Percentiles rank a stretch among this genome's conserved stretches.
Evolutionary conservation across 140 eudicot genomes (phyloP).

Genomic region (Senecio squalidus): DNA sequence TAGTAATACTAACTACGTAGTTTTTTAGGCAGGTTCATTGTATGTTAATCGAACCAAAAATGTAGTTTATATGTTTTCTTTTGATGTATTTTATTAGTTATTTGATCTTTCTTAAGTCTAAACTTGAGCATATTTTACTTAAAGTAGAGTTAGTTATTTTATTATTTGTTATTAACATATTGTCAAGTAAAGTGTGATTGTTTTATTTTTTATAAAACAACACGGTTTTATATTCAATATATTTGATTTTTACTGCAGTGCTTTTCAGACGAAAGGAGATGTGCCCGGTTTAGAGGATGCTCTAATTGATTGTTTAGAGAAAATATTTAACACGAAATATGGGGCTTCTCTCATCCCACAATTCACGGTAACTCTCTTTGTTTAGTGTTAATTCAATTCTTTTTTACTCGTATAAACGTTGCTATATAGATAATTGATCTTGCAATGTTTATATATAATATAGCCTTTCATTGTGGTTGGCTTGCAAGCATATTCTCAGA

Average conservation of each 20-base stretch:
- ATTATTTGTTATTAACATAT: too few species aligned
- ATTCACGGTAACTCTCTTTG: conserved; percentile 54
- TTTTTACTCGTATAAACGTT: background rate
- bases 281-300: conserved; percentile 71
- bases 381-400: background rate
- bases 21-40: too few species aligned
- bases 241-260: conserved; percentile 28
- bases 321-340: conserved; percentile 70
- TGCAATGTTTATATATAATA: conserved; percentile 4
- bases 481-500: conserved; percentile 67
- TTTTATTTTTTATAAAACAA: background rate
- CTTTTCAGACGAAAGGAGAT: conserved; percentile 72
- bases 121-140: too few species aligned
- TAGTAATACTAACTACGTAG: too few species aligned
- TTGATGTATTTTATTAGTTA: too few species aligned
- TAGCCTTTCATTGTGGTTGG: conserved; percentile 84
- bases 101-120: too few species aligned
- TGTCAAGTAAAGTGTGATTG: background rate
- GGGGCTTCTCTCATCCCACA: conserved; percentile 92
- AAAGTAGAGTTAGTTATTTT: too few species aligned
- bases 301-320: conserved; percentile 65
- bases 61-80: too few species aligned
- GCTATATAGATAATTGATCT: conserved; percentile 5
- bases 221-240: too few species aligned
- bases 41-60: too few species aligned